phyloP scores from a whole-genome alignment of 192 early-diverging fungal species.

The Diversispora epigaea region DNA sequence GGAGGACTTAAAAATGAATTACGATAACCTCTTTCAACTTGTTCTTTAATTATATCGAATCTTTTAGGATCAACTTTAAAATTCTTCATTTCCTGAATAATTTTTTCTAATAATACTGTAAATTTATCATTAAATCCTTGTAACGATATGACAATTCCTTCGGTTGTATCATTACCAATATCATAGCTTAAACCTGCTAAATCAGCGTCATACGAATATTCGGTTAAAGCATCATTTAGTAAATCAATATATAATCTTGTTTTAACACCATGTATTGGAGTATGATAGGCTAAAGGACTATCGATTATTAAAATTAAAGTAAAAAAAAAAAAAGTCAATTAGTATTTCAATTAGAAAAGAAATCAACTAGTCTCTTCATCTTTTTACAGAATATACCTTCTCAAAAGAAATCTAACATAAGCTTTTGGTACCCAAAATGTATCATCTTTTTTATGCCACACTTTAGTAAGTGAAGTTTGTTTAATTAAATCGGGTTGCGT shows the following conservation, averaged over 20 bases:
- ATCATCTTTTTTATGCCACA: conserved; percentile 97
- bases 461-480: conserved; percentile 55
- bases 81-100: conserved; percentile 62
- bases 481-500: conserved; percentile 55
- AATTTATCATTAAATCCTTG: conserved; percentile 87
- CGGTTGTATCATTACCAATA: conserved; percentile 42
- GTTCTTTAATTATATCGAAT: conserved; percentile 74
- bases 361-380: too few species aligned
- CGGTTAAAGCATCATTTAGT: conserved; percentile 43
- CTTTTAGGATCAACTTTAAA: conserved; percentile 55
- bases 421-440: conserved; percentile 87
- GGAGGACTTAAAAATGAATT: conserved; percentile 73
- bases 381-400: background rate
- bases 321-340: background rate
- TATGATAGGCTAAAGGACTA: conserved; percentile 2
- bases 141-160: conserved; percentile 61
- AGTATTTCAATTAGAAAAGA: too few species aligned
- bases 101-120: conserved; percentile 57
- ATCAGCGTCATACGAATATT: conserved; percentile 46
- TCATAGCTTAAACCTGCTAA: conserved; percentile 61
- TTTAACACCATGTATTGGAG: conserved; percentile 19
- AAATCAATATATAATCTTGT: conserved; percentile 37
- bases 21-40: conserved; percentile 58
- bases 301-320: background rate
- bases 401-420: conserved; percentile 60